Percentiles rank a stretch among this genome's conserved stretches.
Evolutionary conservation across 441 rosid genomes (phyloP).

Genomic region (Aquilaria agallochum): DNA sequence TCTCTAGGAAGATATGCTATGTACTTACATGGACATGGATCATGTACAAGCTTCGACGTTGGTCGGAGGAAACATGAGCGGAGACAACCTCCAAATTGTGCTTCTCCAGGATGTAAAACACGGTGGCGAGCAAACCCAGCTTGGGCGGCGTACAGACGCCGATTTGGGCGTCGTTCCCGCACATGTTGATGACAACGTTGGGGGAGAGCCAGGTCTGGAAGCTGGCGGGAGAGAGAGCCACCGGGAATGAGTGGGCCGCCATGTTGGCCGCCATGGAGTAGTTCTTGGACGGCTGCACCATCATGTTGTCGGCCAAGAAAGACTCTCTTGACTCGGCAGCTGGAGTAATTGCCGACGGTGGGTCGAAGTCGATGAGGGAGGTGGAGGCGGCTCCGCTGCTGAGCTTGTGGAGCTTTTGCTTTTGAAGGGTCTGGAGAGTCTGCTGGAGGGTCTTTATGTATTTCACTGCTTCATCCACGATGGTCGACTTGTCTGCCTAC

Average conservation of each 20-base stretch:
- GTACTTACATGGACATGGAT: conserved; percentile 58
- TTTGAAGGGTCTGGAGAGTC: conserved; percentile 35
- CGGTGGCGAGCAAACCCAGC: conserved; percentile 36
- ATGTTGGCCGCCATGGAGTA: conserved; percentile 7
- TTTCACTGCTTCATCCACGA: conserved; percentile 61
- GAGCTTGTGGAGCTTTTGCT: conserved; percentile 35
- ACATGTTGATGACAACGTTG: conserved; percentile 46
- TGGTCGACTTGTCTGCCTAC: conserved; percentile 62
- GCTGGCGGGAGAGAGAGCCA: conserved; percentile 20
- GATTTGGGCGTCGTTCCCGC: conserved; percentile 51
- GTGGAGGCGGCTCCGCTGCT: conserved; percentile 15
- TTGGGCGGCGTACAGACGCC: conserved; percentile 40
- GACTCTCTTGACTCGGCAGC: conserved; percentile 37
- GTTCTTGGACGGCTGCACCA: conserved; percentile 23
- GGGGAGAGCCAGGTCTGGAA: conserved; percentile 62
- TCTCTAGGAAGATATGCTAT: too few relatives aligned
- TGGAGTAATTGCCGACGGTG: conserved; percentile 20
- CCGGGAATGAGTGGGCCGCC: conserved; percentile 14
- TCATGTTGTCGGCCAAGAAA: conserved; percentile 31
- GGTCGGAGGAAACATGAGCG: conserved; percentile 45
- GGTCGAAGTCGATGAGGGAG: conserved; percentile 20
- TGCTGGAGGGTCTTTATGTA: conserved; percentile 43
- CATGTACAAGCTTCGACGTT: conserved; percentile 43
- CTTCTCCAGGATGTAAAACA: conserved; percentile 44
- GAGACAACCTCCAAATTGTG: conserved; percentile 49